Evolutionary conservation across 2,329 filamentous ascomycete genomes (phyloP).

Genomic region (Capronia coronata): DNA sequence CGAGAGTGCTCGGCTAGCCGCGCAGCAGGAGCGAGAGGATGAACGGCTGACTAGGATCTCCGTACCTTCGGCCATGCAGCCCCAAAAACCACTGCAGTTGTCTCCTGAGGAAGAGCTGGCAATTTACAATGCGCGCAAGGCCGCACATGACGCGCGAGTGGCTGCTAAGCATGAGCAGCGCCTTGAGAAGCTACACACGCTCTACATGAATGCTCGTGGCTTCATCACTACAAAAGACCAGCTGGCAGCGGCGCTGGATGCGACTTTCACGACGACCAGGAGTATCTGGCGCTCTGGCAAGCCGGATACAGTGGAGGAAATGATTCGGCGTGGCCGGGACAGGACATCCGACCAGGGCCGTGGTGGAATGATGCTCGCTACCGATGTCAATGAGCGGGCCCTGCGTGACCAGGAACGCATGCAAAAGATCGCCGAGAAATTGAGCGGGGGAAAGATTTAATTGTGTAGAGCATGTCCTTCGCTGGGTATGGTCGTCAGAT

Average conservation of each 20-base stretch:
- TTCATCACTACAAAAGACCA: slow-evolving; percentile 83
- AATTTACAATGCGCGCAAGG: slow-evolving; percentile 33
- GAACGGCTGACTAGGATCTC: slow-evolving; percentile 68
- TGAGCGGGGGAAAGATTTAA: slow-evolving; percentile 60
- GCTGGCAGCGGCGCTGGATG: slow-evolving; percentile 65
- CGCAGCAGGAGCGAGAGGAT: slow-evolving; percentile 65
- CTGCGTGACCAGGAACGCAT: slow-evolving; percentile 49
- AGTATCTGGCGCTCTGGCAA: slow-evolving; percentile 49
- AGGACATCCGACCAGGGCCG: slow-evolving; percentile 14
- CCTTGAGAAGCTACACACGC: slow-evolving; percentile 67
- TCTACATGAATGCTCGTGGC: slow-evolving; percentile 79
- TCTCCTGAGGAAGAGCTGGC: slow-evolving; percentile 32
- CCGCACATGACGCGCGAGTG: slow-evolving; percentile 40
- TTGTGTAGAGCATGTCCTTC: not conserved
- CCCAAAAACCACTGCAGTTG: slow-evolving; percentile 31
- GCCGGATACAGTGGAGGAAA: slow-evolving; percentile 44
- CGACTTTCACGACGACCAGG: slow-evolving; percentile 59
- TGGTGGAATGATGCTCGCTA: slow-evolving; percentile 13
- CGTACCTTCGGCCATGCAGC: slow-evolving; percentile 50
- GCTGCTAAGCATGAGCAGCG: slow-evolving; percentile 53
- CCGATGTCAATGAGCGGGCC: slow-evolving; percentile 30
- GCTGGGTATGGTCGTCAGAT: too few species aligned
- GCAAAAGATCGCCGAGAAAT: slow-evolving; percentile 58
- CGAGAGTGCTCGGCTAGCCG: slow-evolving; percentile 47
- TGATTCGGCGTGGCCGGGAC: slow-evolving; percentile 30